Evolutionary conservation across 2,329 filamentous ascomycete species (phyloP), one percentile per base, ranked within the genome.

Genomic region (Diaporthe citriasiana): DNA sequence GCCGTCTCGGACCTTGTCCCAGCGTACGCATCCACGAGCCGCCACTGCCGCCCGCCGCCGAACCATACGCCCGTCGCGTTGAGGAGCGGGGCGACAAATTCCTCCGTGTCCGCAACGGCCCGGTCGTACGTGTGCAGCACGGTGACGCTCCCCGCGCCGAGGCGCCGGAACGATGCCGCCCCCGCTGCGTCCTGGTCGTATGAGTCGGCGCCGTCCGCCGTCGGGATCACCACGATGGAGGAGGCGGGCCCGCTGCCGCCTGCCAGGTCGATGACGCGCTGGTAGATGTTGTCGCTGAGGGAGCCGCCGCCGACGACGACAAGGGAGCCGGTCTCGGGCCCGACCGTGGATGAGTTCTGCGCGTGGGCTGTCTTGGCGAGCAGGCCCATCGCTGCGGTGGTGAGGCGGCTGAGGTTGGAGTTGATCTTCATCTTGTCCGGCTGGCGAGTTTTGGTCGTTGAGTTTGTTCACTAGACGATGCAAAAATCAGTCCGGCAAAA

Each of bases 111-210:
- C 30, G 81, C 81, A 0, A 78, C 78, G 2, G 70, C 69, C 3
- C 75, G 80, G 60, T 82, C 80, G 73, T 81, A 80, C 9, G 80
- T 82, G 77, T 82, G 81, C 40, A 82, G 70, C 4, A 82, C 80
- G 0, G 79, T 81, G 12, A 82, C 79, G 71, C 76, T 77, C 12
- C 70, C 74, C 47, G 78, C 79, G 63, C 80, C 80, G 0, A 82
- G 79, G 0, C 78, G 73, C 13, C 80, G 77, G 73, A 82, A 80
- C 1, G 77, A 73, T 25, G 76, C 73, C 12, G 80, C 81, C 8
- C 74, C 66, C 0, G 78, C 77, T 0, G 79, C 77, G 53, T 80
- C 70, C 60, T 81, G 76, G 77, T 81, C 79, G 76, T 81, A 81
- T 0, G 76, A 77, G 2, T 71, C 73, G 5, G 75, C 77, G 19